Conservation (phyloP, 805 yeast species). For the Metschnikowia lachancei region DNA sequence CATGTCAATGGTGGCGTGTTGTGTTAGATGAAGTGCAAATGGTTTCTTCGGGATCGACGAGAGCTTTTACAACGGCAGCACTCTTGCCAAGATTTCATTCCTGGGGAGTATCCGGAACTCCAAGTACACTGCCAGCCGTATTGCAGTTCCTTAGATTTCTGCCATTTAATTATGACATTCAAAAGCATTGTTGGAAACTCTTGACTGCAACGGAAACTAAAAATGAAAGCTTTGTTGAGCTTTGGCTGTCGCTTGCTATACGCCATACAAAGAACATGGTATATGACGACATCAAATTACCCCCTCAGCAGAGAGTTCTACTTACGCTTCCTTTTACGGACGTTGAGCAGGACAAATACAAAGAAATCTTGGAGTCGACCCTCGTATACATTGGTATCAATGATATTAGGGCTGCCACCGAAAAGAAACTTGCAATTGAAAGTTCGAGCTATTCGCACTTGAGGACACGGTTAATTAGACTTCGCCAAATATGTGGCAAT, state of each 20-base stretch:
- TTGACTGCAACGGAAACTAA: constrained; percentile 16
- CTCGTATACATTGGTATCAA: constrained; percentile 53
- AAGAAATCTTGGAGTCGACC: constrained; percentile 60
- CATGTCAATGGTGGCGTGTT: constrained; percentile 84
- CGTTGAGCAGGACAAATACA: constrained; percentile 82
- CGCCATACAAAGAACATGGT: constrained; percentile 88
- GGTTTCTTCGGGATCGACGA: constrained; percentile 70
- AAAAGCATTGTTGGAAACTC: constrained; percentile 41
- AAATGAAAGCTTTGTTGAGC: constrained; percentile 31
- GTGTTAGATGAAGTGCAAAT: constrained; percentile 93
- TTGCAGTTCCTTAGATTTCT: constrained; percentile 60
- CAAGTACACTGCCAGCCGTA: constrained; percentile 71
- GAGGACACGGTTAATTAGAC: constrained; percentile 64
- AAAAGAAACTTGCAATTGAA: constrained; percentile 49
- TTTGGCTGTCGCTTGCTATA: constrained; percentile 57
- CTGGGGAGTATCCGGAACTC: constrained; percentile 98
- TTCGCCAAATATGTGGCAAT: constrained; percentile 83
- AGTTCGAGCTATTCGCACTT: constrained; percentile 42
- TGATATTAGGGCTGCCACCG: constrained; percentile 49
- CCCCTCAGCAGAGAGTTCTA: constrained; percentile 70
- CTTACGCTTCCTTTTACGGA: constrained; percentile 74
- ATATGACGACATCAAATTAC: constrained; percentile 68
- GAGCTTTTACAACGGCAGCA: constrained; percentile 77
- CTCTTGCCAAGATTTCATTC: constrained; percentile 82
- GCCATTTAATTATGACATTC: constrained; percentile 58